Evolutionary conservation across 139 green algal genomes (phyloP).

Genomic region (Marvania coccoides): DNA sequence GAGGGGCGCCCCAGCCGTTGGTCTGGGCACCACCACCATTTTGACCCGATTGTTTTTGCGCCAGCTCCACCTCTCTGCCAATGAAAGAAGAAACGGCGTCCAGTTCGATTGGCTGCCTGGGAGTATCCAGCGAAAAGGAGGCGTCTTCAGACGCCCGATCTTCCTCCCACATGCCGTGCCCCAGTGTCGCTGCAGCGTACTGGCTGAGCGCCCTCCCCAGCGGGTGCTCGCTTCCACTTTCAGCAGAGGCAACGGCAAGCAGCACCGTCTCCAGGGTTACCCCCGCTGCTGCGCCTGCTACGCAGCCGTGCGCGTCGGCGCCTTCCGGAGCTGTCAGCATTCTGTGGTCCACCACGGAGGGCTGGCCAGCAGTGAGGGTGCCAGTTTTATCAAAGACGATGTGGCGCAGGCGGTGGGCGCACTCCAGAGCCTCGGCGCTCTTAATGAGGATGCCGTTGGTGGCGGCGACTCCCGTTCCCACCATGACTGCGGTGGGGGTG

Average conservation of each 20-base stretch:
- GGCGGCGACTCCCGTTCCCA: slow-evolving; percentile 82
- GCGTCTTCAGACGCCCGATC: no score
- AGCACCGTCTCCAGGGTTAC: slow-evolving; percentile 23
- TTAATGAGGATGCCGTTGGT: slow-evolving; percentile 91
- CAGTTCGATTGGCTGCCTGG: no score
- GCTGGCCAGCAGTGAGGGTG: slow-evolving; percentile 79
- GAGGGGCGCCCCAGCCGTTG: no score
- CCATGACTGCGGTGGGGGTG: slow-evolving; percentile 98
- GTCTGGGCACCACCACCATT: no score
- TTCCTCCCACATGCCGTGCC: no score
- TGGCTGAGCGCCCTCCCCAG: slow-evolving; percentile 74
- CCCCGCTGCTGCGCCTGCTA: background rate
- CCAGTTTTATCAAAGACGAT: slow-evolving; percentile 97
- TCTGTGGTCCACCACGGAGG: slow-evolving; percentile 42
- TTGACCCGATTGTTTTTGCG: no score
- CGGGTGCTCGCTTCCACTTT: slow-evolving; percentile 83
- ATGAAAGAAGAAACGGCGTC: no score
- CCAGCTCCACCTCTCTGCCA: no score
- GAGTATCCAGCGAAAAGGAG: no score
- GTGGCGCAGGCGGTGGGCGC: slow-evolving; percentile 37
- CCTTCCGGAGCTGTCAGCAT: no score
- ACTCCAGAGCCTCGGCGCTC: slow-evolving; percentile 69
- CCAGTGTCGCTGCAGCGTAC: no score
- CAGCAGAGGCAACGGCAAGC: slow-evolving; percentile 52
- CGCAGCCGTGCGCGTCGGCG: no score